Base-by-base conservation (phyloP, 768 basidiomycete species). In the Tulasnella sp. region DNA sequence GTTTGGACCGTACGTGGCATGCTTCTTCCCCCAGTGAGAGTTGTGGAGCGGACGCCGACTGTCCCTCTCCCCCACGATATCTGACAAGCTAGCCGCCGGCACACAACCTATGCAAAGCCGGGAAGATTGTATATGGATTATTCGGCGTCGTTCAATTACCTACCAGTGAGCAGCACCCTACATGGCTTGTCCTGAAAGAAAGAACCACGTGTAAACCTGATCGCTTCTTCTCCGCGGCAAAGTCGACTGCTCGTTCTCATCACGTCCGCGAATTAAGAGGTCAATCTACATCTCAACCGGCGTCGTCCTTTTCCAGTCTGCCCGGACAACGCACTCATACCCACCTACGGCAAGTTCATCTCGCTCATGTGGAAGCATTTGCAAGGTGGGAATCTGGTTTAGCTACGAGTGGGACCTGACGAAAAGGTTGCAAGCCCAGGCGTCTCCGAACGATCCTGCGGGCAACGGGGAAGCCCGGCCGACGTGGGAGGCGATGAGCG, bases 401-500 rank as follows among this genome's bases (percentile, higher is more conserved):
- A 93, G 93, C 80, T 98, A 98, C 83, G 90, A 87, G 1, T 96
- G 90, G 88, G 95, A 99, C 84, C 83, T 99, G 80, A 97, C 98
- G 20, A 89, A 92, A 75, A 87, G 93, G 69, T 84, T 99, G 40
- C 40, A 40, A 40, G 40, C 40, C 44, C 97, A 98, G 83, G 85
- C 85, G 46, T 88, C 57, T n/a, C n/a, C 57, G 26, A 61, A 23
- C n/a, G 26, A 61, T 29, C n/a, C n/a, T n/a, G 57, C 57, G 5
- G 26, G 57, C 3, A 61, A 61, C 2, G n/a, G 29, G 23, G 29
- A 61, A 3, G n/a, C 35, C 40, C 37, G 70, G 82, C 86, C 91
- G 9, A 86, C 93, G 73, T 96, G 92, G 93, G 90, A 94, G 85
- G 87, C 89, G 84, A 95, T 94, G 82, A 26, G 35, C 35, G n/a